Percentiles rank a stretch among this genome's conserved stretches.
Conservation (phyloP, 2,329 filamentous ascomycete species). For the Diplodia corticola region DNA sequence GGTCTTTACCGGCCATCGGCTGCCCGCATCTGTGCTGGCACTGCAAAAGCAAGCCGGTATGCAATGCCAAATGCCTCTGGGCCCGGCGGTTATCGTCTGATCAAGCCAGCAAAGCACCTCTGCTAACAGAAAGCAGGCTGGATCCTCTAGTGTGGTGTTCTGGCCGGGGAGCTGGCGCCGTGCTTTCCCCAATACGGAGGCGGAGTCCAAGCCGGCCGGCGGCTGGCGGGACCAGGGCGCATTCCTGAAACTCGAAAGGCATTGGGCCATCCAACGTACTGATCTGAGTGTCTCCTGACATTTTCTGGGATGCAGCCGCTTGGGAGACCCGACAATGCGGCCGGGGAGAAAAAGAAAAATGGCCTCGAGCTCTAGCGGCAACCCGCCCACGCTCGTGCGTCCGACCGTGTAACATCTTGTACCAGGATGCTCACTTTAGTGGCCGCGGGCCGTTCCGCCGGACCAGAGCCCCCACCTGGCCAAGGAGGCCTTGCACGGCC, state of each 20-base stretch:
- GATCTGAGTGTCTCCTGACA: conserved; percentile 17
- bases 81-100: conserved; percentile 12
- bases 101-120: background rate
- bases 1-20: background rate
- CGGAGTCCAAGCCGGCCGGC: background rate
- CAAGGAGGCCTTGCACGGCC: conserved; percentile 10
- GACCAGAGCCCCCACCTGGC: background rate
- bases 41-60: conserved; percentile 17
- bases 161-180: background rate
- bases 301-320: conserved; percentile 16
- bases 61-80: background rate
- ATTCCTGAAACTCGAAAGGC: conserved; percentile 12
- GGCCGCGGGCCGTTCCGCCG: conserved; percentile 13
- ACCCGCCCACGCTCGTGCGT: conserved; percentile 6
- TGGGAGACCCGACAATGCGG: background rate
- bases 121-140: conserved; percentile 10
- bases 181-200: background rate
- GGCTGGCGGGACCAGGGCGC: conserved; percentile 2
- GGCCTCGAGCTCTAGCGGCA: conserved; percentile 18
- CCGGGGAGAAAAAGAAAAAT: conserved; percentile 3
- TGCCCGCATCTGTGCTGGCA: conserved; percentile 2
- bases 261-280: conserved; percentile 4
- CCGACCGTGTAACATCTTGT: background rate
- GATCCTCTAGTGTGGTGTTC: conserved; percentile 1
- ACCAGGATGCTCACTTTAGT: conserved; percentile 2